These are phyloP conservation scores for Penicillium expansum DNA, from an alignment of 2,329 filamentous ascomycete genomes.

Conservation along the genomic window DNA sequence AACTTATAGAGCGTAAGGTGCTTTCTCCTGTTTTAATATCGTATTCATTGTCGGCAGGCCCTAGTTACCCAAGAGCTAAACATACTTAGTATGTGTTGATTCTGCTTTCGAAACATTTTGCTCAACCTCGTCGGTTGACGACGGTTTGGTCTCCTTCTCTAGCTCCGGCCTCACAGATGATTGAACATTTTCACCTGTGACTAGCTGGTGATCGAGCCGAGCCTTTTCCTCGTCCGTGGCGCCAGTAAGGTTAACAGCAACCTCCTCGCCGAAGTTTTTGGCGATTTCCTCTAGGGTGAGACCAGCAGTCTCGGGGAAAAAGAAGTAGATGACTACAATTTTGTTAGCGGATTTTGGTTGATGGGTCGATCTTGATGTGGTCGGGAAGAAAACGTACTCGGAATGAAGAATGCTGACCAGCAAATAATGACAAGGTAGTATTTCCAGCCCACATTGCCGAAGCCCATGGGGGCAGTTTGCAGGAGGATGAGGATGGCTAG, in stretches of 20 bases:
- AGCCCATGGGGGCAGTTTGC: slow-evolving; percentile 47
- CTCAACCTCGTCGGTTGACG: background rate
- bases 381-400: slow-evolving; percentile 23
- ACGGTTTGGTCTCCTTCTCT: background rate
- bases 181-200: background rate
- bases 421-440: slow-evolving; percentile 51
- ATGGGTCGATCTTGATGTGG: background rate
- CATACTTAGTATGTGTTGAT: background rate
- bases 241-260: slow-evolving; percentile 48
- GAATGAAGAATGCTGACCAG: slow-evolving; percentile 46
- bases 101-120: background rate
- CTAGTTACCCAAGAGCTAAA: background rate
- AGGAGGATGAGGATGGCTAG: slow-evolving; percentile 49
- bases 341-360: slow-evolving; percentile 8
- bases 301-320: slow-evolving; percentile 44
- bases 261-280: slow-evolving; percentile 51
- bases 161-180: background rate
- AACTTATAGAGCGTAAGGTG: too few species aligned
- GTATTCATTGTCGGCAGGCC: background rate
- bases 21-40: too few species aligned
- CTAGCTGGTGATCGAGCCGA: slow-evolving; percentile 19
- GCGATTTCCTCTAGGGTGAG: slow-evolving; percentile 49
- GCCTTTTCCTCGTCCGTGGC: slow-evolving; percentile 42
- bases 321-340: slow-evolving; percentile 43
- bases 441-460: slow-evolving; percentile 50